Base-by-base conservation (phyloP, 2,329 filamentous ascomycete genomes). In the Aureobasidium sp. region DNA sequence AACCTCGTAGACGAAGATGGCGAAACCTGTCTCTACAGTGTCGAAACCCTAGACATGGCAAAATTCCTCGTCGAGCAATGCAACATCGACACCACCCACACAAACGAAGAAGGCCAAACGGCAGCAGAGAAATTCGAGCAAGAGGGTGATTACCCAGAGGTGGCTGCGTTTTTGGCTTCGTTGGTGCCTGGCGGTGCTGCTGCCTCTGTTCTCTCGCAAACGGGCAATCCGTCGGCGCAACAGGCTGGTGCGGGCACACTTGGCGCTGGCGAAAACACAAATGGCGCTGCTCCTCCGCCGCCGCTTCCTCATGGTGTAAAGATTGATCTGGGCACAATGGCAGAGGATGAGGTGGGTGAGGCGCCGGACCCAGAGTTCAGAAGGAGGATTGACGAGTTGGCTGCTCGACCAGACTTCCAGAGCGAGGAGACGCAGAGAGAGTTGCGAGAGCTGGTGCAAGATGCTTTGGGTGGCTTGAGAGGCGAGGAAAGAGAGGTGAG, bases 1-100 rank as follows among this genome's bases (percentile, higher is more conserved):
- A 87, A 97, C 72, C 78, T 97, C 58, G 84, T 83, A 67, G 94
- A 99, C 71, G 90, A 96, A 73, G 94, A 99, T 72, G 84, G 86
- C 62, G 94, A 99, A 76, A 97, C 93, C 1, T 89, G 93, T n/a
- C 79, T 99, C 5, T 99, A 96, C 71, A 90, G 91, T n/a, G 85
- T 87, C 31, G 94, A 99, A 75, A 90, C 85, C 0, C 79, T 88
- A 53, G 86, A 89, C 4, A 87, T 91, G 47, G 93, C 93, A 22
- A 84, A 84, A 68, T 83, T 87, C 58, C 79, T 99, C 8, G 83
- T 97, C 3, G 90, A 95, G 70, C 91, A 96, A 73, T 79, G 97
- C 3, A 84, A 86, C 5, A 84, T 89, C 35, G 85, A 96, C 68
- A 74, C 83, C 40, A 76, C 75, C 22, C 78, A 87, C 63, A 81